phyloP scores from a whole-genome alignment of 2,329 filamentous ascomycete genomes.

The Trichoderma gracile region DNA sequence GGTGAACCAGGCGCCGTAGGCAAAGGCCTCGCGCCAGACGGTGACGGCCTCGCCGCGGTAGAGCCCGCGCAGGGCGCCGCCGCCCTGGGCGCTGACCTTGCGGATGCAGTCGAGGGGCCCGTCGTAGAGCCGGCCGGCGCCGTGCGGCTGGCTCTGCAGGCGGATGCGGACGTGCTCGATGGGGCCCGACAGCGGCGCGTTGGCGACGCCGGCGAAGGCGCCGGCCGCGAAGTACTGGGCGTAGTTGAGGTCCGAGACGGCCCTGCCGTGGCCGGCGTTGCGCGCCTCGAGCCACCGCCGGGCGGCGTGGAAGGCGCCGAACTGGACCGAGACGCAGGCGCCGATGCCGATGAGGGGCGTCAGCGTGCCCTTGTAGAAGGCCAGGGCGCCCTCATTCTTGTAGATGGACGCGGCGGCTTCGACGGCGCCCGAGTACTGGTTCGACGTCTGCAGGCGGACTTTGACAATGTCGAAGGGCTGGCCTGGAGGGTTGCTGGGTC shows the following conservation, averaged over 20 bases:
- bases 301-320: slow-evolving; percentile 93
- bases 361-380: slow-evolving; percentile 98
- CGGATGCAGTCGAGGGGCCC: slow-evolving; percentile 89
- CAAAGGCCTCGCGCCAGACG: slow-evolving; percentile 82
- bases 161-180: slow-evolving; percentile 98
- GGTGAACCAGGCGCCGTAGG: slow-evolving; percentile 94
- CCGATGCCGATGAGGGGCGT: slow-evolving; percentile 95
- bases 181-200: slow-evolving; percentile 82
- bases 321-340: slow-evolving; percentile 97
- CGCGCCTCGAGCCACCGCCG: slow-evolving; percentile 79
- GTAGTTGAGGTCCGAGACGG: slow-evolving; percentile 68
- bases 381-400: slow-evolving; percentile 80
- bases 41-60: slow-evolving; percentile 90
- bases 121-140: slow-evolving; percentile 71
- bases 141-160: slow-evolving; percentile 94
- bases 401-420: slow-evolving; percentile 82
- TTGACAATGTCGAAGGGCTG: slow-evolving; percentile 91
- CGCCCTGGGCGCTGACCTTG: slow-evolving; percentile 69
- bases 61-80: slow-evolving; percentile 68
- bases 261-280: slow-evolving; percentile 65
- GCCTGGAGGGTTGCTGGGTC: slow-evolving; percentile 44
- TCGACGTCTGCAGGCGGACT: slow-evolving; percentile 89
- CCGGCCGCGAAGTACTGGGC: slow-evolving; percentile 86
- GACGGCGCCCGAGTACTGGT: slow-evolving; percentile 76
- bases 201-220: slow-evolving; percentile 89